Percentiles rank a stretch among this genome's conserved stretches.
Conservation (phyloP, 2,329 filamentous ascomycete genomes). For the Fusarium xylarioides region DNA sequence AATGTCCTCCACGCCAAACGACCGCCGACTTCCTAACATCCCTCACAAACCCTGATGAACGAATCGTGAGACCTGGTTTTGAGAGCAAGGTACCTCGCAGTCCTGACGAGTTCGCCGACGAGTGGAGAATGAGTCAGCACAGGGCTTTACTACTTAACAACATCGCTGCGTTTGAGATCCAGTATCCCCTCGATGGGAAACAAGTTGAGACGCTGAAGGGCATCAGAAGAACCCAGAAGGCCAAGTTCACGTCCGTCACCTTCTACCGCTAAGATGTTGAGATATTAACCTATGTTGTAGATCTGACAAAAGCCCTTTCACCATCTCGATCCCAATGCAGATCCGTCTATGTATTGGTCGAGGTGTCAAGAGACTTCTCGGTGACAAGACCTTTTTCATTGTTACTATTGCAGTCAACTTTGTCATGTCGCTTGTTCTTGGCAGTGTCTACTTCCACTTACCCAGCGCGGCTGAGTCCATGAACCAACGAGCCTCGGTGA, state of each 20-base stretch:
- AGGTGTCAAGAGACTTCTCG: constrained; percentile 24
- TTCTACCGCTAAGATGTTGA: accelerated
- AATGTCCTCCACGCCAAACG: constrained; percentile 63
- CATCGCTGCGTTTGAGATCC: constrained; percentile 41
- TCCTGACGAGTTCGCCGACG: constrained; percentile 48
- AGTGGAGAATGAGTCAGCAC: constrained; percentile 42
- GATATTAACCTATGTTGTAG: background rate
- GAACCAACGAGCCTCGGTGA: constrained; percentile 5
- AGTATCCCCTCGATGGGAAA: constrained; percentile 35
- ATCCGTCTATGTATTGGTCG: constrained; percentile 52
- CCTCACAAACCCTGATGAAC: constrained; percentile 52
- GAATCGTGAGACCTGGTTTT: constrained; percentile 43
- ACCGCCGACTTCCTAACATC: constrained; percentile 75
- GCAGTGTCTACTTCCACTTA: constrained; percentile 28
- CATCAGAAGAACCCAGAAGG: constrained; percentile 21
- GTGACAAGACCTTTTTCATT: constrained; percentile 31
- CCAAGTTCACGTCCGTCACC: constrained; percentile 1
- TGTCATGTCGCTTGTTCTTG: constrained; percentile 22
- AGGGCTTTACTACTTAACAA: constrained; percentile 41
- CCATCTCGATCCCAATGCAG: constrained; percentile 57
- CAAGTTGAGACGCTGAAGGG: constrained; percentile 16
- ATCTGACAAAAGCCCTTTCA: constrained; percentile 49
- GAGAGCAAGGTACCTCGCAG: constrained; percentile 43
- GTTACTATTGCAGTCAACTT: constrained; percentile 20
- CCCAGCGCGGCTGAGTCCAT: background rate